Evolutionary conservation across 176 grass and related monocot genomes (phyloP).

Genomic region (Eleusine coracana): DNA sequence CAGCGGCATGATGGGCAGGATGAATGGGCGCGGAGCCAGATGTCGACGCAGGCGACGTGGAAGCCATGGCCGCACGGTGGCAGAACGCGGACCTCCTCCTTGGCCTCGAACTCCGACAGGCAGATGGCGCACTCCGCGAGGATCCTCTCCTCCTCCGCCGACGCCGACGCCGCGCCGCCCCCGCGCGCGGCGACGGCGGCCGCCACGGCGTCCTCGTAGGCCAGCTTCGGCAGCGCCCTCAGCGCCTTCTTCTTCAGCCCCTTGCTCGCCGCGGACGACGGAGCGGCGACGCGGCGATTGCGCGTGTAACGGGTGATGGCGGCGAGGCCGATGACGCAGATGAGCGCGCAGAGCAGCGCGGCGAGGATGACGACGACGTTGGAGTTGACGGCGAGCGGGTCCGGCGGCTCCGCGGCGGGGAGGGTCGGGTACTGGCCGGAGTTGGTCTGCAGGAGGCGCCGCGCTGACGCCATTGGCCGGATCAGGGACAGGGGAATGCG

Average conservation of each 20-base stretch:
- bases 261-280: slow-evolving; percentile 32
- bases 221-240: slow-evolving; percentile 53
- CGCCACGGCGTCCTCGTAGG: slow-evolving; percentile 49
- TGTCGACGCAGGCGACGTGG: slow-evolving; percentile 74
- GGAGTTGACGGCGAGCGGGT: slow-evolving; percentile 51
- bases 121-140: slow-evolving; percentile 75
- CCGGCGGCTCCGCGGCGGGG: slow-evolving; percentile 31
- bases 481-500: slow-evolving; percentile 7
- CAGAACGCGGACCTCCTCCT: slow-evolving; percentile 76
- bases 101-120: slow-evolving; percentile 57
- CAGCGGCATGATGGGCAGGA: slow-evolving; percentile 79
- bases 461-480: slow-evolving; percentile 33
- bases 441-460: slow-evolving; percentile 57
- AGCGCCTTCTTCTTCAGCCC: slow-evolving; percentile 80
- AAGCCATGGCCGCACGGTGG: slow-evolving; percentile 75
- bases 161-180: background rate
- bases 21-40: slow-evolving; percentile 68
- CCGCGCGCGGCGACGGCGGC: slow-evolving; percentile 34
- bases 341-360: slow-evolving; percentile 72
- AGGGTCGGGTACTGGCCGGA: slow-evolving; percentile 32
- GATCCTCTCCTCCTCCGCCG: background rate
- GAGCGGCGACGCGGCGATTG: slow-evolving; percentile 26
- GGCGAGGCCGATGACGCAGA: slow-evolving; percentile 70
- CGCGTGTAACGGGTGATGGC: slow-evolving; percentile 65
- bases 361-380: slow-evolving; percentile 71